phyloP scores from a whole-genome alignment of 2,329 filamentous ascomycete species.

The Alternaria gaisen region DNA sequence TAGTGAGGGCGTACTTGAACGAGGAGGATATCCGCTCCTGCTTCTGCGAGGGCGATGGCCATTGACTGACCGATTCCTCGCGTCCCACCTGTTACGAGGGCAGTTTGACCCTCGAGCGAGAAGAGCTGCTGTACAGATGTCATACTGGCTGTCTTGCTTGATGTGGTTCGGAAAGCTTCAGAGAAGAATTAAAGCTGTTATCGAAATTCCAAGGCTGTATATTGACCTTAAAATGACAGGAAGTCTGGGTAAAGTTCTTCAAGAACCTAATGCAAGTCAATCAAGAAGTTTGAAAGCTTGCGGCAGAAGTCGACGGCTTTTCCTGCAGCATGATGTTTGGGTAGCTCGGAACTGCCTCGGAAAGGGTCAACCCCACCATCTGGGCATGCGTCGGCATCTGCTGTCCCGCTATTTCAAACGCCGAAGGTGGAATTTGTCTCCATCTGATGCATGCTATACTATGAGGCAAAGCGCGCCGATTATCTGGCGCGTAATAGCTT shows the following conservation, averaged over 20 bases:
- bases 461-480: constrained; percentile 34
- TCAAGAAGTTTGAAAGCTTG: background rate
- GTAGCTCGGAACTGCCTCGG: constrained; percentile 37
- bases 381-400: constrained; percentile 35
- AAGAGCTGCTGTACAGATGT: constrained; percentile 54
- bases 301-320: constrained; percentile 15
- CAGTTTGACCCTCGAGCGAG: constrained; percentile 60
- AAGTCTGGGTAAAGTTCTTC: background rate
- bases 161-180: constrained; percentile 15
- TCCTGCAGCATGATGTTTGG: constrained; percentile 15
- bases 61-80: constrained; percentile 61
- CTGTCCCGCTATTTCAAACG: constrained; percentile 40
- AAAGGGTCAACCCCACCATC: constrained; percentile 35
- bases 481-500: constrained; percentile 20
- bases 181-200: background rate
- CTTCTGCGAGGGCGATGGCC: constrained; percentile 61
- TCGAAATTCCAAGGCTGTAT: background rate
- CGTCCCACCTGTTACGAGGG: constrained; percentile 60
- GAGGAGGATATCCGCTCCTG: constrained; percentile 61
- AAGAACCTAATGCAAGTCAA: background rate
- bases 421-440: constrained; percentile 43
- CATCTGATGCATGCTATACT: constrained; percentile 29
- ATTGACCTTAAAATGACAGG: background rate
- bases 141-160: constrained; percentile 28
- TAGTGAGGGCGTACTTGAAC: constrained; percentile 53